Evolutionary conservation across 2,329 filamentous ascomycete species (phyloP), one percentile per base, ranked within the genome.

Genomic region (Alternaria sp.): DNA sequence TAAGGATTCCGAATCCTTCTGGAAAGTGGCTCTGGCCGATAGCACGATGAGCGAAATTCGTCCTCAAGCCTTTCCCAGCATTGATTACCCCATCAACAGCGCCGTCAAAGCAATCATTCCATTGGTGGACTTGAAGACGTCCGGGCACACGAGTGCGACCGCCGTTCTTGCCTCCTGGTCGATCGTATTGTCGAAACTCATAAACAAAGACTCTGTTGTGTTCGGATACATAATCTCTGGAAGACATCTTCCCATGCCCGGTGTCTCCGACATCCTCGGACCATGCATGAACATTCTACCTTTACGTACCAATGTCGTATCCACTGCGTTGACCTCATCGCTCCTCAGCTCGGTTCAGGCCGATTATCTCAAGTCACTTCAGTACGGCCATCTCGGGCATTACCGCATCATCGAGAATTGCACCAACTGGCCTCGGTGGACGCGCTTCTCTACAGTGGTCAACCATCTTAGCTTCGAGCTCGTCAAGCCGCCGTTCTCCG

Each of bases 221-320:
- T 55, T 55, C 12, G 53, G 43, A 6, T 55, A 48, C 43, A 51
- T 57, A 24, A 57, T 18, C 30, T 57, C 55, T 20, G 48, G 47
- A 41, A 22, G 47, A 30, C 47, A 57, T 30, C 18, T 57, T 12
- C 48, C 49, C 16, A 44, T 52, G 47, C 18, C 55, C 9, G 41
- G 26, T 7, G 20, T 52, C 2, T 57, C 55, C 7, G 48, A 57
- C 18, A 22, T 57, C 8, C 46, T 57, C 8, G 47, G 55, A 1
- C 55, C 55, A 22, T 57, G 47, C 20, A 57, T 57, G 39, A 57
- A 52, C 30, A 39, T 57, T n/a, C 8, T 57, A 14, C 48, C 55
- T 44, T 32, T 57, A 22, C 55, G 34, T n/a, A 20, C 41, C 22
- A 22, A 53, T 7, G 7, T 57, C 4, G 2, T 8, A 6, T n/a